Conservation (phyloP, 495 filamentous ascomycete species). For the Sordaria brevicollis region DNA sequence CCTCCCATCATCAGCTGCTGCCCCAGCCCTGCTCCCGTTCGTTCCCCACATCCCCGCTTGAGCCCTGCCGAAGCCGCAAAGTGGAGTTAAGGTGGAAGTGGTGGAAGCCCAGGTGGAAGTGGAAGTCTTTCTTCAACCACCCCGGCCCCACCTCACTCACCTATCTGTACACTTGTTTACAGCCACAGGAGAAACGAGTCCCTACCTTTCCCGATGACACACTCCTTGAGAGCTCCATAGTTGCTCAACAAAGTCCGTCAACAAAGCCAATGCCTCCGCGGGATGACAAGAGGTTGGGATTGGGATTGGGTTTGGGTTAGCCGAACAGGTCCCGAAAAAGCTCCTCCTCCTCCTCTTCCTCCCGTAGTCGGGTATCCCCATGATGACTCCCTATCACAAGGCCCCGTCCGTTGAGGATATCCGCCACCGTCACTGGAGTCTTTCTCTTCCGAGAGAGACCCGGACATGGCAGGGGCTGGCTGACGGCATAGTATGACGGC, state of each 20-base stretch:
- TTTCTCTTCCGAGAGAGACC: background rate
- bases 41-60: background rate
- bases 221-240: background rate
- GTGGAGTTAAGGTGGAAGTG: no score
- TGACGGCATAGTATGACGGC: conserved; percentile 1
- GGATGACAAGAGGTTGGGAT: background rate
- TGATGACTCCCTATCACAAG: background rate
- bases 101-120: no score
- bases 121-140: background rate
- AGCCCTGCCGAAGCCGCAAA: background rate
- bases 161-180: conserved; percentile 2
- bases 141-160: conserved; percentile 6
- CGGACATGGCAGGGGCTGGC: background rate
- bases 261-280: background rate
- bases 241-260: conserved; percentile 1
- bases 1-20: background rate
- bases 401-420: background rate
- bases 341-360: background rate
- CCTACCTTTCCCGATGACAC: conserved; percentile 9
- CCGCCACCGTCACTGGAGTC: background rate
- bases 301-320: background rate
- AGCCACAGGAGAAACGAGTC: background rate
- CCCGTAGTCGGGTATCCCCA: background rate
- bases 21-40: background rate
- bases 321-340: background rate